Conservation (phyloP, 1,139 yeast genomes). For the Taiozyma sp. region DNA sequence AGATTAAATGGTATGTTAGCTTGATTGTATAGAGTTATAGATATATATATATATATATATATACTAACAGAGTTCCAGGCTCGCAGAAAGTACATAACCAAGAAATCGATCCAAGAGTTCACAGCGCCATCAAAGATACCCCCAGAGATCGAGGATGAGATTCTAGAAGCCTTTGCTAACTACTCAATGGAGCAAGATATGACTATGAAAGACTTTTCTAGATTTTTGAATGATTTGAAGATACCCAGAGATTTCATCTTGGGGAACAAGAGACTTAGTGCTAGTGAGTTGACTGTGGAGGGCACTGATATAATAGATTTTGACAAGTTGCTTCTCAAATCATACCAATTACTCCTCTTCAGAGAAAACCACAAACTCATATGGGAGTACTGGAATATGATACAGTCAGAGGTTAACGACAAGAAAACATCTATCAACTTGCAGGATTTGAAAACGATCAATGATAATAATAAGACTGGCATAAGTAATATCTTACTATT, state of each 20-base stretch:
- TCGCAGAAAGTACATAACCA: conserved; percentile 17
- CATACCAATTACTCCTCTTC: conserved; percentile 35
- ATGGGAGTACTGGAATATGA: conserved; percentile 35
- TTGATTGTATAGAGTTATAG: not conserved
- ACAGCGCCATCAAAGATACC: conserved; percentile 29
- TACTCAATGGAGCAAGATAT: conserved; percentile 33
- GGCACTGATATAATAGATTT: conserved; percentile 40
- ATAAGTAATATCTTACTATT: conserved; percentile 29
- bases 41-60: not conserved
- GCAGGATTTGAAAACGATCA: conserved; percentile 32
- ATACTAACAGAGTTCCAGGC: not conserved
- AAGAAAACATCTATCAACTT: conserved; percentile 24
- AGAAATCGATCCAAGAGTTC: conserved; percentile 25
- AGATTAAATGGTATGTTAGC: not conserved
- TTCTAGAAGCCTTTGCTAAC: conserved; percentile 34
- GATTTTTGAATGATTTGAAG: conserved; percentile 26
- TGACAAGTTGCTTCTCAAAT: conserved; percentile 35
- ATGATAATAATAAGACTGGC: conserved; percentile 28
- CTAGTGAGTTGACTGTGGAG: conserved; percentile 26
- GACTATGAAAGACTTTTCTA: conserved; percentile 26
- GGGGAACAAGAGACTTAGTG: conserved; percentile 20
- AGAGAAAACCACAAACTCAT: conserved; percentile 31
- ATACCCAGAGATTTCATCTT: conserved; percentile 26
- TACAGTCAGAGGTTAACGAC: conserved; percentile 13
- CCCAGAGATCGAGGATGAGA: conserved; percentile 35